These are phyloP conservation scores for Phycomyces blakesleeanus DNA, from an alignment of 192 early-diverging fungal species.

Conservation along the genomic window DNA sequence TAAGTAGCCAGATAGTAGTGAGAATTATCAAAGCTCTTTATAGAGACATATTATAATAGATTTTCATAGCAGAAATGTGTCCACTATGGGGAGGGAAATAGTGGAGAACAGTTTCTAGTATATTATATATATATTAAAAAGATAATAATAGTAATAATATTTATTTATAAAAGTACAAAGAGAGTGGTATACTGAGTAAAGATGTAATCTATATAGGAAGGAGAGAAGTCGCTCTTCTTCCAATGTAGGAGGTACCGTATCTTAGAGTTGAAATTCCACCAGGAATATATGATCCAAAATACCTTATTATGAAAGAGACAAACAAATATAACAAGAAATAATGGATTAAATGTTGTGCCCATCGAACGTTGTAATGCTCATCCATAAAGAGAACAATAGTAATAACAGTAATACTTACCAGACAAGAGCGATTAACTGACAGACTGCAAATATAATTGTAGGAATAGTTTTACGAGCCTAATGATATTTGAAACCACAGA, in stretches of 20 bases:
- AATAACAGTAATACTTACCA: constrained; percentile 71
- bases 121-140: no score
- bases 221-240: constrained; percentile 30
- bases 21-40: constrained; percentile 9
- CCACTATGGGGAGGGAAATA: no score
- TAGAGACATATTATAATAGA: no score
- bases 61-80: no score
- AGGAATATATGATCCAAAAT: constrained; percentile 79
- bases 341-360: no score
- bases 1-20: background rate
- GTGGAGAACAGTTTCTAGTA: no score
- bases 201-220: constrained; percentile 29
- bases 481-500: background rate
- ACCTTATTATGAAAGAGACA: constrained; percentile 23
- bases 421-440: constrained; percentile 76
- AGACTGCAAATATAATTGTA: constrained; percentile 72
- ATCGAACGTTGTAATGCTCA: no score
- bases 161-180: no score
- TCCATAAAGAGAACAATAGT: no score
- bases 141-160: no score
- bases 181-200: background rate
- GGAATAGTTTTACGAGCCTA: constrained; percentile 62
- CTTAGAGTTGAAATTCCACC: constrained; percentile 61
- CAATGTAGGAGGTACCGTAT: constrained; percentile 47
- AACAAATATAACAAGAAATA: background rate